These are phyloP conservation scores for Boletales sp. DNA, from an alignment of 768 basidiomycete genomes.

Conservation along the genomic window DNA sequence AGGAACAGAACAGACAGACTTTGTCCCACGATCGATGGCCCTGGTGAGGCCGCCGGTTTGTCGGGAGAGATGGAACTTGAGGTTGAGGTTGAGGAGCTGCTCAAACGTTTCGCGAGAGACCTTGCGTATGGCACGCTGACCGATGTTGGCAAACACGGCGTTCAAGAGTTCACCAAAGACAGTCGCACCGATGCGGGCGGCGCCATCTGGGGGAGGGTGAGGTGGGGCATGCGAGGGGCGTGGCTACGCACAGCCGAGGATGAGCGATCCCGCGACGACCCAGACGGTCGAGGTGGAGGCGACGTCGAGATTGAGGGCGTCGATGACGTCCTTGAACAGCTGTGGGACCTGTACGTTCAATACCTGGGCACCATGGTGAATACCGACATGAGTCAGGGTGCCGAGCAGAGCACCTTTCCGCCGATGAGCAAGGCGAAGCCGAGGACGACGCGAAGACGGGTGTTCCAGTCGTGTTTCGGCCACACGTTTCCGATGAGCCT, in stretches of 20 bases:
- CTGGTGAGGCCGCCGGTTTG: constrained; percentile 96
- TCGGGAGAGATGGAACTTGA: constrained; percentile 87
- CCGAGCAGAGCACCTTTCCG: constrained; percentile 62
- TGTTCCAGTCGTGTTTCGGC: constrained; percentile 83
- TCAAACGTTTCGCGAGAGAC: constrained; percentile 96
- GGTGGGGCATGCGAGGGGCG: background rate
- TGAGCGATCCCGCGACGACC: constrained; percentile 85
- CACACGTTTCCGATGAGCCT: constrained; percentile 86
- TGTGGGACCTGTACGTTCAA: constrained; percentile 98
- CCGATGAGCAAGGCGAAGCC: constrained; percentile 77
- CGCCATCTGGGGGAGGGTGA: constrained; percentile 61
- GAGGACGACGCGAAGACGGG: constrained; percentile 74
- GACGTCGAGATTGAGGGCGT: constrained; percentile 82
- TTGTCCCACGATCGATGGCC: constrained; percentile 96
- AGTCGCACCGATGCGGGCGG: constrained; percentile 84
- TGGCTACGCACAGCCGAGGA: constrained; percentile 78
- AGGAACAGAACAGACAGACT: constrained; percentile 46
- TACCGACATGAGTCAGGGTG: background rate
- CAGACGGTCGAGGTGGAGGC: constrained; percentile 76
- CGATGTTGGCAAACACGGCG: constrained; percentile 93
- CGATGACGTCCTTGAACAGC: constrained; percentile 89
- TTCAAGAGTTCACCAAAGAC: constrained; percentile 91
- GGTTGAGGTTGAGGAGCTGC: constrained; percentile 85
- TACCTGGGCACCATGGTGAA: constrained; percentile 44
- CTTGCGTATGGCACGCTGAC: constrained; percentile 90